Base-by-base conservation (phyloP, 2,329 filamentous ascomycete species). In the Aspergillus neotritici region DNA sequence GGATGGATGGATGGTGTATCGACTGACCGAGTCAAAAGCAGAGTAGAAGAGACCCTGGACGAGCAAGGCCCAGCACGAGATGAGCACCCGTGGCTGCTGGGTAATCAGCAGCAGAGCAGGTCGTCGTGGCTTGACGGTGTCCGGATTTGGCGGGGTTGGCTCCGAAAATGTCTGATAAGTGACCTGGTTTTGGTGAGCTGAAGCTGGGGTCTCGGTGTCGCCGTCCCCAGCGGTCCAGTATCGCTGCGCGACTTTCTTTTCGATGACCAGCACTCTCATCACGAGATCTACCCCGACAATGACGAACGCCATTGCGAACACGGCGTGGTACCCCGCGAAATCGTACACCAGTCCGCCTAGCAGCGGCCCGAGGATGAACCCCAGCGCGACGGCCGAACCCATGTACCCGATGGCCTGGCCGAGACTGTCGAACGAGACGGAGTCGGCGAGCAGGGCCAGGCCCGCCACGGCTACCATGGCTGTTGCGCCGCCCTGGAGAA, bases 321-420 rank as follows among this genome's bases (percentile, higher is more conserved):
- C 79, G 0, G 78, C 79, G 10, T 62, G 56, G 53, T 78, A 78
- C 2, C 80, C 81, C 1, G 73, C 71, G 52, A 76, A 76, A 21
- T 76, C 68, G 55, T 83, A 84, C 1, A 84, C 59, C 0, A 81
- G 54, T 0, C 82, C 82, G 3, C 81, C 81, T 0, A 82, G 60
- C 0, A 80, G 67, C 0, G 81, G 81, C 0, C 78, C 73, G 12
- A 76, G 63, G 4, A 84, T 62, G 33, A 74, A 72, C 0, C 79
- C 80, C 0, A 79, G 67, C 0, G 75, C 76, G 40, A 81, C 75
- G 48, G 83, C 75, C 46, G 75, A 76, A 58, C 65, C 57, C 51
- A 77, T 71, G 35, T 75, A 74, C 11, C 80, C 80, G 54, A 84
- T 76, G 1, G 76, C 76, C 56, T 80, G 80, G 2, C 80, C 81